Evolutionary conservation across 768 basidiomycete genomes (phyloP), one percentile per base, ranked within the genome.

Genomic region (Kwoniella botswanensis): DNA sequence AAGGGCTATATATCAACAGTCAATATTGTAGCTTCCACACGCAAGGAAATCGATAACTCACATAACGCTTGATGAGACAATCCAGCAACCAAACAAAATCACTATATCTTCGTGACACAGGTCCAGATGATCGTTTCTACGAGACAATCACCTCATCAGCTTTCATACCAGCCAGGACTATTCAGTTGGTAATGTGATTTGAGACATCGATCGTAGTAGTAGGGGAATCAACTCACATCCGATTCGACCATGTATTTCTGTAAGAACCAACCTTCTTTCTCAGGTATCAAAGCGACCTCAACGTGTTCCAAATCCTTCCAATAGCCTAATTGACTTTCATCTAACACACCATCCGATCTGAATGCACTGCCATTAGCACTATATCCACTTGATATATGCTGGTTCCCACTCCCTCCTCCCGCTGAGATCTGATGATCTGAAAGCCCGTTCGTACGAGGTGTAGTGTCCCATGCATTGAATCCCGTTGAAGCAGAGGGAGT

Each of bases 31-130:
- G 53, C 12, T 21, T 0, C 26, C 21, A 22, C 6, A 21, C 21
- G 59, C 21, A 11, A 22, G 26, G 29, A 13, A 24, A 18, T 2
- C 44, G 18, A 21, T 18, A 50, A 71, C 77, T 71, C 53, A 81
- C 79, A 67, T 98, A 98, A 65, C 94, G 88, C 74, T 90, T 89
- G 63, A 88, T 83, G 55, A 99, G 86, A 72, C 90, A 91, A 73
- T 98, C 94, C 89, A 93, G 92, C 29, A 98, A 86, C 83, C 91
- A 94, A 11, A 88, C 88, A 82, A 98, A 99, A 82, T 99, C 97
- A 7, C 92, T 93, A 82, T 98, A 99, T 68, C 97, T 88, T 64
- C 96, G 86, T 35, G 89, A 86, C 22, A 98, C 92, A 15, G 92
- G 86, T 13, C 87, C 85, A 4, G 88, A 89, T 61, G 89, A 87